A percentile compares a stretch with the other conserved stretches of the same genome.
Conservation (phyloP, 176 grass and related monocot species). For the Oryza nivara region DNA sequence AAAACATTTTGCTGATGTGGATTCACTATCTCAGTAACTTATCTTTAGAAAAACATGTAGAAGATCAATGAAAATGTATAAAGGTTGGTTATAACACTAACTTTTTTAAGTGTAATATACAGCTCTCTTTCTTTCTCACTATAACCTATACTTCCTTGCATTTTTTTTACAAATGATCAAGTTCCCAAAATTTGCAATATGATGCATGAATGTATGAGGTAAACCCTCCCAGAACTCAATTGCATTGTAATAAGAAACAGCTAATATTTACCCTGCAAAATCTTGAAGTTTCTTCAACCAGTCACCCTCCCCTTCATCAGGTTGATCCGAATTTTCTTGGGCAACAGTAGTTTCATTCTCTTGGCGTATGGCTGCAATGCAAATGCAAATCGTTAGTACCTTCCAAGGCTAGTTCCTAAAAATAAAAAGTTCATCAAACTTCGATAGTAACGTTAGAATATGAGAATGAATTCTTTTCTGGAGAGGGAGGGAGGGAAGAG, state of each 20-base stretch:
- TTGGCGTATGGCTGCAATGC: constrained; percentile 53
- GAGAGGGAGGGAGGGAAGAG: neutral
- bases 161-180: neutral
- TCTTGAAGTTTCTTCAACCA: constrained; percentile 88
- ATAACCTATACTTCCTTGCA: neutral
- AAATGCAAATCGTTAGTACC: constrained; percentile 23
- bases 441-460: constrained; percentile 18
- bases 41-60: neutral
- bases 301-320: constrained; percentile 60
- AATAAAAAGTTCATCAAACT: neutral
- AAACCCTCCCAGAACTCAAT: neutral
- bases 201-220: neutral
- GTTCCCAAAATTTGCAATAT: neutral
- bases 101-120: constrained; percentile 3
- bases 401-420: neutral
- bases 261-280: constrained; percentile 83
- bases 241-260: neutral
- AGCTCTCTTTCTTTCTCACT: neutral
- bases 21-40: neutral
- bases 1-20: neutral
- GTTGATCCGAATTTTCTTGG: constrained; percentile 51
- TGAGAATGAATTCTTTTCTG: constrained; percentile 26
- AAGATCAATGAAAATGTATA: constrained; percentile 1
- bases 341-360: constrained; percentile 46
- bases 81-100: no score